phyloP scores from a whole-genome alignment of 768 basidiomycete genomes.

The Kwoniella europaea region DNA sequence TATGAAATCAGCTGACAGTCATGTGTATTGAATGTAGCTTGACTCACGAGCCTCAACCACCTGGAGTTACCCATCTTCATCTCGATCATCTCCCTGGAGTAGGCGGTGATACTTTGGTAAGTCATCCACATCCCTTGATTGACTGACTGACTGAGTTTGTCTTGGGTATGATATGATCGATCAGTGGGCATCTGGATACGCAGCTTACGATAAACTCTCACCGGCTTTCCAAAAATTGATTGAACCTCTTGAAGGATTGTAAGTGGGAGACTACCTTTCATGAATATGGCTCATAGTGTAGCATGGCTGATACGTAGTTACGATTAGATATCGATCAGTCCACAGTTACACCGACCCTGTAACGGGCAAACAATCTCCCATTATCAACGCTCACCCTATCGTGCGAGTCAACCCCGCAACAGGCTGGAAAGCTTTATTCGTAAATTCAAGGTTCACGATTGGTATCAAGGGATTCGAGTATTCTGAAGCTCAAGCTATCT shows the following conservation, averaged over 20 bases:
- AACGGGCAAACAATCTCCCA: constrained; percentile 25
- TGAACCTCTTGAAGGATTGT: constrained; percentile 35
- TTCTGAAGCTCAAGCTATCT: constrained; percentile 32
- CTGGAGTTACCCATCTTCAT: constrained; percentile 31
- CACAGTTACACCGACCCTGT: constrained; percentile 37
- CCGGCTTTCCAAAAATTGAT: constrained; percentile 41
- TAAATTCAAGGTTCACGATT: constrained; percentile 38
- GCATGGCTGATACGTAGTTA: not conserved
- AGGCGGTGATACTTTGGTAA: constrained; percentile 25
- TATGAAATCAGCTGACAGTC: not conserved
- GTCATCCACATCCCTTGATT: not conserved
- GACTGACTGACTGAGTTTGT: not conserved
- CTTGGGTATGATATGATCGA: too few species aligned
- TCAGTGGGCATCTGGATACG: constrained; percentile 33
- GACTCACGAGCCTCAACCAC: constrained; percentile 27
- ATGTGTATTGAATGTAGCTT: constrained; percentile 2
- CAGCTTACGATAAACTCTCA: constrained; percentile 41
- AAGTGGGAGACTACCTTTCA: not conserved
- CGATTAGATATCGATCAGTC: constrained; percentile 30
- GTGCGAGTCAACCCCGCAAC: constrained; percentile 27
- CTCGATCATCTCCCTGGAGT: constrained; percentile 22
- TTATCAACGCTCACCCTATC: constrained; percentile 17
- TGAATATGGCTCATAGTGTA: too few species aligned
- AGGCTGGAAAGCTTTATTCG: constrained; percentile 44
- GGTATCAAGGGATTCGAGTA: constrained; percentile 41